These are phyloP conservation scores for Trichoderma gracile DNA, from an alignment of 2,329 filamentous ascomycete genomes.

Conservation along the genomic window DNA sequence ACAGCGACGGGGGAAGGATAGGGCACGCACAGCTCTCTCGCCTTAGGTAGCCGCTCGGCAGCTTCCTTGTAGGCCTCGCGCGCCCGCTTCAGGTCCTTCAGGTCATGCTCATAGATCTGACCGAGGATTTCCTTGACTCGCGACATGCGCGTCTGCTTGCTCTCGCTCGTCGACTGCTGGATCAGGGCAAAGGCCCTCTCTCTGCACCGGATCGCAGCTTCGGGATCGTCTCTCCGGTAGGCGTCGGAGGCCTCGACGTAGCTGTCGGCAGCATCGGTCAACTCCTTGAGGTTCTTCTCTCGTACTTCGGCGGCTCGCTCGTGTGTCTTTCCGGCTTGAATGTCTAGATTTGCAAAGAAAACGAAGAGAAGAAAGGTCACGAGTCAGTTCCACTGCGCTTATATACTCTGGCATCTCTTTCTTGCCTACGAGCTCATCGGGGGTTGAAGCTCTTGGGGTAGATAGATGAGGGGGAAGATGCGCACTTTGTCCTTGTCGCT, in stretches of 20 bases:
- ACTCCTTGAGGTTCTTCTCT: constrained; percentile 78
- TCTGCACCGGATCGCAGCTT: constrained; percentile 79
- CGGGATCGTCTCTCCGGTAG: constrained; percentile 81
- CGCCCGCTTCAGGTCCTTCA: constrained; percentile 76
- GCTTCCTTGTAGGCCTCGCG: constrained; percentile 82
- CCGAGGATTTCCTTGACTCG: constrained; percentile 87
- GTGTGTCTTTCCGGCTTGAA: constrained; percentile 83
- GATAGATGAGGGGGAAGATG: constrained; percentile 12
- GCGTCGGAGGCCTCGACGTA: constrained; percentile 92
- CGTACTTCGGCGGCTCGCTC: constrained; percentile 85
- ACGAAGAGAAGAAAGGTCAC: neutral
- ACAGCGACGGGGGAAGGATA: neutral
- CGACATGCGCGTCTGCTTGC: constrained; percentile 88
- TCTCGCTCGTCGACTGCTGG: constrained; percentile 81
- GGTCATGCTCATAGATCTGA: constrained; percentile 80
- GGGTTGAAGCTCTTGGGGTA: neutral
- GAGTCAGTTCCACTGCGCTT: neutral
- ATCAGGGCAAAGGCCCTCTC: constrained; percentile 63
- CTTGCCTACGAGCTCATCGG: neutral
- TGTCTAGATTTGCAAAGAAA: constrained; percentile 52
- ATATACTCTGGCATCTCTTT: too few species aligned
- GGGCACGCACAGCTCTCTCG: constrained; percentile 17
- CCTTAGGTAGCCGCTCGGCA: constrained; percentile 70
- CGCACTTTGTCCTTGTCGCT: constrained; percentile 80
- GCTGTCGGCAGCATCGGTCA: constrained; percentile 87